Evolutionary conservation across 208 protist species (phyloP).

Genomic region (Acanthamoeba triangularis): DNA sequence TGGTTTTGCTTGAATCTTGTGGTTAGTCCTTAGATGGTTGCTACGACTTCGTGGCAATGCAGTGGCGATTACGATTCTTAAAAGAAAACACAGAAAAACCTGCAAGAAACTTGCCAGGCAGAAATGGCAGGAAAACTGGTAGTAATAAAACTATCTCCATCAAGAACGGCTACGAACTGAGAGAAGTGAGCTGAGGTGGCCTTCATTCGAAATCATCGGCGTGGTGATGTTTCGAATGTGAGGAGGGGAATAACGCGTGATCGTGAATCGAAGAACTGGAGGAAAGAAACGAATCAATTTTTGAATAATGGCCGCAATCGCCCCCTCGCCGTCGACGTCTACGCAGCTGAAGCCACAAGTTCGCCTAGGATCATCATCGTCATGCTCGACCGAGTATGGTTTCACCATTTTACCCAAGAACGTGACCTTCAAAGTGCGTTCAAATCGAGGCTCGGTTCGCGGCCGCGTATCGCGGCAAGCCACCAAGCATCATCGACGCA

Average conservation of each 20-base stretch:
- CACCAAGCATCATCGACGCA: not conserved
- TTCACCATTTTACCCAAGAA: not conserved
- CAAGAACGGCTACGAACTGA: no score
- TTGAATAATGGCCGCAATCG: no score
- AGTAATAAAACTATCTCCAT: no score
- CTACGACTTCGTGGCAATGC: no score
- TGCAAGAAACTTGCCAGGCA: no score
- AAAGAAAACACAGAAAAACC: no score
- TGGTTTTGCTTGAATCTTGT: not conserved
- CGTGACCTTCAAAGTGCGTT: conserved; percentile 36
- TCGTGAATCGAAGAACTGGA: not conserved
- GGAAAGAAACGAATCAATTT: not conserved
- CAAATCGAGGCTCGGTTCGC: not conserved
- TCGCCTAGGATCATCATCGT: not conserved
- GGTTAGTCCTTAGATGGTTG: no score
- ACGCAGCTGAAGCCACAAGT: not conserved
- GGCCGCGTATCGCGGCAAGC: conserved; percentile 3
- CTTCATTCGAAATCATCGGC: not conserved
- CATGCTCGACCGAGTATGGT: not conserved
- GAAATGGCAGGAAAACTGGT: no score
- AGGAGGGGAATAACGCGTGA: not conserved
- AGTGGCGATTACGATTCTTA: no score
- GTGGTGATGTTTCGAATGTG: not conserved
- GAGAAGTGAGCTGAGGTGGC: no score
- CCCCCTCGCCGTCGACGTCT: not conserved